Base-by-base conservation (phyloP, 2,329 filamentous ascomycete species). In the Apiospora koreana region DNA sequence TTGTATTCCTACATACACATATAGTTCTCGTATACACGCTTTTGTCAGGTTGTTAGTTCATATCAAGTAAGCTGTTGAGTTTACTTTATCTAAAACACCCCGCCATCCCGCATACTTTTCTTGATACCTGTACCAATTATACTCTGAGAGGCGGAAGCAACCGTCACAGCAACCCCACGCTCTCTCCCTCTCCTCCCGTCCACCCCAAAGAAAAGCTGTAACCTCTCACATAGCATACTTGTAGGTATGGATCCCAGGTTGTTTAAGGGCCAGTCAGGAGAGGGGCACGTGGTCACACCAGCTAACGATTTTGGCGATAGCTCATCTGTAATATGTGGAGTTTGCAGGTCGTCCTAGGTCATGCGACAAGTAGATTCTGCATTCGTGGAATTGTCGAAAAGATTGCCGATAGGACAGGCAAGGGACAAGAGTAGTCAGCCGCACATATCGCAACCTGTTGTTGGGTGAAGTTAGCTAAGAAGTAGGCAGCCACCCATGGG, bases 311-410 rank as follows among this genome's bases (percentile, higher is more conserved):
- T 62, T 62, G 31, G 54, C 54, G 31, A 38, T 62, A 62, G 54
- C 54, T 18, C 18, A 62, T 62, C 54, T 38, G 31, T 62, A 62
- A 23, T 38, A 62, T 62, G 54, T 62, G 54, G 54, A 62, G 54
- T 62, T 62, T 62, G 54, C 54, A 62, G 54, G 54, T 62, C 31
- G 54, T 38, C 54, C 54, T 62, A 62, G 54, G 54, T 62, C 54
- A 62, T 62, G 54, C 54, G 54, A 62, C 54, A 62, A 62, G 35
- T 62, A 35, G 54, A 62, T 62, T 62, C 54, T 62, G 54, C 54
- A 62, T 62, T 18, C 31, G 54, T 38, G 54, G 31, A 38, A 62
- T n/a, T 8, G 31, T 62, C 18, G 54, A 62, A 62, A 62, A 62
- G 31, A 62, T 12, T 62, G 54, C 54, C 54, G 28, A 62, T 62